Base-by-base conservation (phyloP, 2,329 filamentous ascomycete species). In the Camptophora hylomeconis region DNA sequence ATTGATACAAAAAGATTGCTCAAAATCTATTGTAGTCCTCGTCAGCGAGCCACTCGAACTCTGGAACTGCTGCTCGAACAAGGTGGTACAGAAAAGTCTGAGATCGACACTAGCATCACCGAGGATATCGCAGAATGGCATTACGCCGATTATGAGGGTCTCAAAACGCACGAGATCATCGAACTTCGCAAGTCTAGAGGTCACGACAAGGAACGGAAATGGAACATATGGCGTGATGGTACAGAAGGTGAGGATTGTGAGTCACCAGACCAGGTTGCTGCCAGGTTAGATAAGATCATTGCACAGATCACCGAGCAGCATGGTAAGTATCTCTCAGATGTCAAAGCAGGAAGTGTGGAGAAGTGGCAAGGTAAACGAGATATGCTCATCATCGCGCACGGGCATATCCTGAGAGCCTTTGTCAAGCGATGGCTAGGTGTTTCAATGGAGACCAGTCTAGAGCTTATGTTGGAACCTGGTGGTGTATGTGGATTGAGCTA, bases 71-170 rank as follows among this genome's bases (percentile, higher is more conserved):
- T 40, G 7, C 27, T 42, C 11, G 37, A 27, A 19, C 48, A 64
- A 1, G 54, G 61, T 18, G 44, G 45, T 4, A 44, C 49, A 17
- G 44, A 37, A 5, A 43, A 46, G 11, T 37, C 39, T 5, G 38
- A 37, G 0, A 28, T 36, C 17, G 54, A 57, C 21, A 52, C 71
- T 15, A 50, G 61, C 32, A 47, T 65, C 18, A 71, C 65, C 2
- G 61, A 67, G 22, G 32, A 50, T 53, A 53, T 75, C 23, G 53
- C 61, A 2, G 71, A 75, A 46, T 76, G 72, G 72, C 63, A 69
- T 35, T 76, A 75, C 48, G 71, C 72, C 24, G 53, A 63, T 35
- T 76, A 75, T 45, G 72, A 76, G 47, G 72, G 72, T 7, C 47
- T 72, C 14, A 59, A 58, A 24, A 58, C 55, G 5, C 44, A 52